Conservation (phyloP, 1,284 basidiomycete species). For the Irpex sp. region DNA sequence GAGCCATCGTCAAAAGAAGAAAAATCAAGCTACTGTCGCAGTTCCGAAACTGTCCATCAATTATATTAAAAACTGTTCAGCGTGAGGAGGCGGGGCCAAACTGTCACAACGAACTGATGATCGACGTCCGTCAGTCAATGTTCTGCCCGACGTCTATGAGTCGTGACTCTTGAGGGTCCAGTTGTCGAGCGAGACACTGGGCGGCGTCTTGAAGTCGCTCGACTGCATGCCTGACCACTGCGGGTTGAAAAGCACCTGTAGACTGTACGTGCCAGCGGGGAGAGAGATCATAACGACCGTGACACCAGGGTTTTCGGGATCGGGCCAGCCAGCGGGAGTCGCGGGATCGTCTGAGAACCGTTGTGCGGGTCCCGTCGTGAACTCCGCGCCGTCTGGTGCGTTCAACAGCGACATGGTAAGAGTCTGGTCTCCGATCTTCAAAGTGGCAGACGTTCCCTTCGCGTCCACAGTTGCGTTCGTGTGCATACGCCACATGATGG, state of each 20-base stretch:
- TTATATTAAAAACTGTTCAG: not conserved
- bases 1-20: not conserved
- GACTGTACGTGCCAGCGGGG: slow-evolving; percentile 63
- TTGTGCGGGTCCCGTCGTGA: slow-evolving; percentile 44
- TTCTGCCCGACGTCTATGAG: slow-evolving; percentile 10
- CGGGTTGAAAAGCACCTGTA: slow-evolving; percentile 84
- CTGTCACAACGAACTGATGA: slow-evolving; percentile 1
- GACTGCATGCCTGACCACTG: slow-evolving; percentile 69
- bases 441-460: slow-evolving; percentile 56
- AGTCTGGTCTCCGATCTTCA: slow-evolving; percentile 58
- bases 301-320: slow-evolving; percentile 78
- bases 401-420: slow-evolving; percentile 51
- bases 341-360: slow-evolving; percentile 63
- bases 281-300: slow-evolving; percentile 79
- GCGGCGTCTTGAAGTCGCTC: slow-evolving; percentile 63
- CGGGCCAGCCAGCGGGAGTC: slow-evolving; percentile 49
- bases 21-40: slow-evolving; percentile 4
- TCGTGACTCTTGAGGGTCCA: slow-evolving; percentile 80
- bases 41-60: slow-evolving; percentile 12
- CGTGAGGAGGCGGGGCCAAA: not conserved
- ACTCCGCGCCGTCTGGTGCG: slow-evolving; percentile 55
- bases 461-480: slow-evolving; percentile 75
- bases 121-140: not conserved
- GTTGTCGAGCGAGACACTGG: slow-evolving; percentile 56
- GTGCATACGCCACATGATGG: slow-evolving; percentile 91